Base-by-base conservation (phyloP, 2,329 filamentous ascomycete genomes). In the Microdochium nivale region DNA sequence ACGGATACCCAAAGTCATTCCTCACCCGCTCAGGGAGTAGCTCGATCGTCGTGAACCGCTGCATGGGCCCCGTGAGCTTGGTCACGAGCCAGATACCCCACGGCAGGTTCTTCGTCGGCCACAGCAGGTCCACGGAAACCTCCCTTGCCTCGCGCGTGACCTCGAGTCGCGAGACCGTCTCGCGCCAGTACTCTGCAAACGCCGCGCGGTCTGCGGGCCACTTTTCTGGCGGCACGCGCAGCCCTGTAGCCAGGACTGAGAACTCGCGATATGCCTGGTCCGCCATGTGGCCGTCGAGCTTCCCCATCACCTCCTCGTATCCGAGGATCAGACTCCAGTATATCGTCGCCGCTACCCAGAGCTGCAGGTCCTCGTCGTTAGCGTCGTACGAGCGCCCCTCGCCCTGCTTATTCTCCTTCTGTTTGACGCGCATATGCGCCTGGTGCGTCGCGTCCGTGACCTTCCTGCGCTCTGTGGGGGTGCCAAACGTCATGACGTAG, bases 401-500 rank as follows among this genome's bases (percentile, higher is more conserved):
- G 11, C 7, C 4, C n/a, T 37, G 4, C 33, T 14, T 14, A 9
- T 33, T 8, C 30, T 14, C 30, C 30, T 33, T 33, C 30, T 33
- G 8, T 32, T 53, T 56, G 19, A 56, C 53, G 27, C 35, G 47
- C 32, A 48, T 35, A 49, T 56, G 55, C 19, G 52, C 52, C 25
- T 32, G 48, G 51, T 52, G 49, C 30, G 55, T 54, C n/a, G 53
- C 54, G 48, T 49, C 47, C 21, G 49, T 52, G 23, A 56, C 40
- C 21, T 21, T 32, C 16, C 48, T 35, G 24, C 51, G 53, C 40
- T 57, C 51, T 7, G 35, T 47, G 13, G 25, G 47, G 10, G 52
- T 51, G 35, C 55, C 55, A 25, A 56, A 56, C 24, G 51, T 47
- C 54, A 56, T 56, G 21, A 32, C 50, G 47, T 56, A 56, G 47